Percentiles rank a stretch among this genome's conserved stretches.
phyloP scores from a whole-genome alignment of 2,329 filamentous ascomycete genomes.

The Septoria linicola region DNA sequence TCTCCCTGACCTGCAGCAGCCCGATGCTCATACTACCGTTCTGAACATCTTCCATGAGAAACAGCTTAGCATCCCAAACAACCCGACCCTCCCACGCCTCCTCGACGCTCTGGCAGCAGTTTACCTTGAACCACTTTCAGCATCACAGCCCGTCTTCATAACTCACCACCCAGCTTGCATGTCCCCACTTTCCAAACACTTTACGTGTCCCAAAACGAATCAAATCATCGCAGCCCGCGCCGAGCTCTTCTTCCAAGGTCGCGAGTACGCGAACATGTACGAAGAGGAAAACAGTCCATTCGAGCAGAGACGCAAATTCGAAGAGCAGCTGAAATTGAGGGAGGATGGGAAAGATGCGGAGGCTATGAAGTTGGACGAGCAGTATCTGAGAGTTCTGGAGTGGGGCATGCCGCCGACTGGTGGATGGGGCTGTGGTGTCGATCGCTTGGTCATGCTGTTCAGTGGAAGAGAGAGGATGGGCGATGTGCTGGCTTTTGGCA shows the following conservation, averaged over 20 bases:
- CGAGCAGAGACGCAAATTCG: conserved; percentile 80
- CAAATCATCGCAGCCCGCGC: conserved; percentile 52
- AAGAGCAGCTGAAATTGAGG: conserved; percentile 51
- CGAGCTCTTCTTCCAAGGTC: conserved; percentile 53
- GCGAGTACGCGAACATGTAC: conserved; percentile 93
- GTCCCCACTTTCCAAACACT: conserved; percentile 88
- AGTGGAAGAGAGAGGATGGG: conserved; percentile 74
- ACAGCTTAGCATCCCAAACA: conserved; percentile 50
- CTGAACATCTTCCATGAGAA: conserved; percentile 55
- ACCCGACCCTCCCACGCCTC: conserved; percentile 63
- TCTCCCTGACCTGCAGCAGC: conserved; percentile 52
- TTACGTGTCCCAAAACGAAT: conserved; percentile 61
- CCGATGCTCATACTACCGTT: conserved; percentile 58
- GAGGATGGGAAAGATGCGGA: conserved; percentile 48
- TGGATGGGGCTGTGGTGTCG: conserved; percentile 92
- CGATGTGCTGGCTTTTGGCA: conserved; percentile 88
- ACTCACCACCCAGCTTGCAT: conserved; percentile 86
- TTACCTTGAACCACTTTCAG: conserved; percentile 79
- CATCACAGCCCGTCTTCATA: conserved; percentile 75
- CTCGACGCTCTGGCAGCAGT: conserved; percentile 75
- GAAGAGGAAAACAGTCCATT: conserved; percentile 96
- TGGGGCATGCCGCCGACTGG: conserved; percentile 93
- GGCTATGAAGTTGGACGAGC: conserved; percentile 65
- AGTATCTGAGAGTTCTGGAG: conserved; percentile 79
- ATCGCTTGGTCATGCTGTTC: conserved; percentile 89